Conservation (phyloP, 108 stramenopile species). For the Cylindrotheca fusiformis region DNA sequence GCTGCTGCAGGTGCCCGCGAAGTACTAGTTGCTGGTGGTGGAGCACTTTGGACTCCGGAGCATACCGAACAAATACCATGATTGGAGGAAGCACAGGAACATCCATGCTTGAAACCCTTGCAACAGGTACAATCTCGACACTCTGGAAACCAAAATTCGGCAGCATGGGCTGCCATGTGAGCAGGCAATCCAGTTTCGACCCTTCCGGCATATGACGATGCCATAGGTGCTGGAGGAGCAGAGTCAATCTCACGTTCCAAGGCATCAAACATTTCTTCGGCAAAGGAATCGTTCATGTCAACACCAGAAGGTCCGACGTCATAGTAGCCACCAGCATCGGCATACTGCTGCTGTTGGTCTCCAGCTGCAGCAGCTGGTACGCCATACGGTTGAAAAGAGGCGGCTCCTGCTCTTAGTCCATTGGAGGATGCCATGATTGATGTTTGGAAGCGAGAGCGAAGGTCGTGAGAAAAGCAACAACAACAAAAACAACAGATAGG, state of each 20-base stretch:
- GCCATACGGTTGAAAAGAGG: slow-evolving; percentile 15
- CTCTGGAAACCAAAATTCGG: slow-evolving; percentile 58
- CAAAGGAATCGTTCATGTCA: no score
- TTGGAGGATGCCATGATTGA: slow-evolving; percentile 18
- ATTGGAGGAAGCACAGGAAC: slow-evolving; percentile 16
- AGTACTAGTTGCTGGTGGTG: neutral
- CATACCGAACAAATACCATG: slow-evolving; percentile 13
- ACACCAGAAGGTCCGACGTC: slow-evolving; percentile 3
- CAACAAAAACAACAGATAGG: no score
- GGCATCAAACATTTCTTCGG: slow-evolving; percentile 21
- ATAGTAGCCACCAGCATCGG: slow-evolving; percentile 4
- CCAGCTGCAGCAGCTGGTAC: neutral
- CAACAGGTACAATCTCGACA: slow-evolving; percentile 47
- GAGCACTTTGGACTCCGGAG: neutral
- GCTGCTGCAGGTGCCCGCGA: slow-evolving; percentile 4
- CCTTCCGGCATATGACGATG: neutral
- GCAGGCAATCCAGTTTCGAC: slow-evolving; percentile 23
- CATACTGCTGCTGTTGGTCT: neutral
- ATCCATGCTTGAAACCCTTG: slow-evolving; percentile 52
- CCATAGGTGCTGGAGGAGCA: neutral
- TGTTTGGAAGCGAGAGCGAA: neutral
- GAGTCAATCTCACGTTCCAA: slow-evolving; percentile 15
- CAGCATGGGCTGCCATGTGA: slow-evolving; percentile 28
- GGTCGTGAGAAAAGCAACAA: no score
- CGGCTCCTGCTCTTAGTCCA: slow-evolving; percentile 19